Evolutionary conservation across 768 basidiomycete genomes (phyloP), one percentile per base, ranked within the genome.

Genomic region (Albatrellus ellisii): DNA sequence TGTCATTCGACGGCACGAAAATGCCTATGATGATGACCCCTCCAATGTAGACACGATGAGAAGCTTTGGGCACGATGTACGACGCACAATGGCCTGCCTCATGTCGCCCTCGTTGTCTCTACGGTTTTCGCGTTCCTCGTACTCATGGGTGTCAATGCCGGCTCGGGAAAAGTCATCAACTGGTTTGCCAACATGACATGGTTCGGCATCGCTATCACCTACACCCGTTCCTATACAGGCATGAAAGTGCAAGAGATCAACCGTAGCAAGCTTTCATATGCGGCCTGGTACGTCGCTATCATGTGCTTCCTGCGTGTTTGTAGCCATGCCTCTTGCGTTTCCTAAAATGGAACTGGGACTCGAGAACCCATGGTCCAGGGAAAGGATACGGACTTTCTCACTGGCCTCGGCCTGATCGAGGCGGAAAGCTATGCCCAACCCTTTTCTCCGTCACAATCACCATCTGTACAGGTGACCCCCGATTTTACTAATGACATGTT

Each of bases 381-480:
- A 0, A 54, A 68, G 17, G 76, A 92, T 26, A 91, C 95, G 85
- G 92, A 95, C 62, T 91, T 92, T 55, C 62, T 77, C 33, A 67
- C 70, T 4, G 73, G 79, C 45, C 65, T 62, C n/a, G 58, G 48
- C 36, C 56, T 60, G 49, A 52, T 61, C 32, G 59, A 55, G 55
- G 60, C 56, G 46, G 51, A 39, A 4, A 42, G 46, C 4, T 72
- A 71, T 52, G 82, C 86, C 33, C 80, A 87, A 15, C 71, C 70
- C 4, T 74, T 77, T 6, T 83, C 88, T n/a, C n/a, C n/a, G n/a
- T n/a, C n/a, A n/a, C n/a, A n/a, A n/a, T n/a, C n/a, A n/a, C n/a
- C n/a, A n/a, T n/a, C n/a, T n/a, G n/a, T n/a, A n/a, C n/a, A n/a
- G n/a, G n/a, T n/a, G n/a, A n/a, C n/a, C n/a, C n/a, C n/a, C n/a